Evolutionary conservation across 495 filamentous ascomycete genomes (phyloP), one percentile per base, ranked within the genome.

Genomic region (Podospora comata): DNA sequence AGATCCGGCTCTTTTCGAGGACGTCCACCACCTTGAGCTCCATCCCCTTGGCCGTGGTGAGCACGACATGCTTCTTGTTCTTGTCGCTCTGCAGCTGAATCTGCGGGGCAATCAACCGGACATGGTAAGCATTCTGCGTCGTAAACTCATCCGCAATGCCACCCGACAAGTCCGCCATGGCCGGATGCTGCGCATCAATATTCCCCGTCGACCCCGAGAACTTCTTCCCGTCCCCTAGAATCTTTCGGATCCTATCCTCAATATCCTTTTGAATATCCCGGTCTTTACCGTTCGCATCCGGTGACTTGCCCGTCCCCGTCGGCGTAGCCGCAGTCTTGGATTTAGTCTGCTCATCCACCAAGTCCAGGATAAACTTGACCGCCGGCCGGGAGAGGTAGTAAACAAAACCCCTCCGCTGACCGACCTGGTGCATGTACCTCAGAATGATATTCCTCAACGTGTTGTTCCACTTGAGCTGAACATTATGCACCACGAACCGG

Each of bases 391-490:
- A 97, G 83, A 97, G 89, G 79, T 99, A 99, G 80, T 99, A 99
- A 53, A 98, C 89, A 79, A 98, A 99, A 27, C 95, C 95, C 65
- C 95, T 90, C 54, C 95, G 85, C 79, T 99, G 95, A 77, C 93
- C 94, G 68, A 97, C 94, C 80, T 97, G 96, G 72, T 99, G 96
- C 66, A 95, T 95, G 75, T 99, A 99, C 28, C 96, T 91, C 6
- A 99, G 84, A 34, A 99, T 96, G 73, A 97, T 97, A 74, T 99
- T 97, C 54, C 95, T 87, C 23, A 98, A 82, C 2, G 93, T 88
- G 74, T 99, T 98, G 79, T 96, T 98, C 95, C 95, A 99, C 77
- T 99, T 99, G 34, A 98, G 81, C 73, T 99, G 95, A 72, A 93
- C 87, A 74, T 98, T 99, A 82, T 99, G 95, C 27, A 98, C 89